A percentile compares a stretch with the other conserved stretches of the same genome.
These are phyloP conservation scores for Helminthosporium solani DNA, from an alignment of 2,329 filamentous ascomycete species.

Conservation along the genomic window DNA sequence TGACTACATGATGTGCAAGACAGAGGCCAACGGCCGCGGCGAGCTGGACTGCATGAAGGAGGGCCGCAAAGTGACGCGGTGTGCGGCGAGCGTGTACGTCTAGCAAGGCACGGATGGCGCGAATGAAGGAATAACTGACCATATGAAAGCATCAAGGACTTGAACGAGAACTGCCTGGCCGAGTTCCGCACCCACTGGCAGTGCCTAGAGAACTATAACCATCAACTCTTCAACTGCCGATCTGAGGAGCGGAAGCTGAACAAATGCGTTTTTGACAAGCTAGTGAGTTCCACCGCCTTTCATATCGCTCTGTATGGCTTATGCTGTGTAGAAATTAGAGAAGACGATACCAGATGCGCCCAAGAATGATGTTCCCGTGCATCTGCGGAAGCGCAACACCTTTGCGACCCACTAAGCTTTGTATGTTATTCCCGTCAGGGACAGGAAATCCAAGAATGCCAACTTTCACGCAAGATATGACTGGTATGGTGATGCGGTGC, in stretches of 20 bases:
- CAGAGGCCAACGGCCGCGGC: conserved; percentile 82
- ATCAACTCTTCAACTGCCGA: conserved; percentile 95
- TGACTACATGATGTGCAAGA: conserved; percentile 99
- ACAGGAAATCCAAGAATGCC: conserved; percentile 16
- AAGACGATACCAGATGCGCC: conserved; percentile 55
- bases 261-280: conserved; percentile 91
- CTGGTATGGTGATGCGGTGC: not conserved
- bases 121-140: conserved; percentile 10
- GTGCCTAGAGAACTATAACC: conserved; percentile 96
- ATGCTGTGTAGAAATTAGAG: conserved; percentile 47
- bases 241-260: conserved; percentile 86
- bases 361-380: conserved; percentile 51
- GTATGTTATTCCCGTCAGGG: conserved; percentile 33
- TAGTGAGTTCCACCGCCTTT: conserved; percentile 65
- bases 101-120: not conserved
- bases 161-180: conserved; percentile 90
- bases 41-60: conserved; percentile 96
- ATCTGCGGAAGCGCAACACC: conserved; percentile 51
- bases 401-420: conserved; percentile 36
- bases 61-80: conserved; percentile 92
- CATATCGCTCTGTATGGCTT: conserved; percentile 4
- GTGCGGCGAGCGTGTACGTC: conserved; percentile 88
- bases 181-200: conserved; percentile 94
- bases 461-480: not conserved
- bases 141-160: conserved; percentile 74